Evolutionary conservation across 306 rosid genomes (phyloP).

Genomic region (Acacia confusa): DNA sequence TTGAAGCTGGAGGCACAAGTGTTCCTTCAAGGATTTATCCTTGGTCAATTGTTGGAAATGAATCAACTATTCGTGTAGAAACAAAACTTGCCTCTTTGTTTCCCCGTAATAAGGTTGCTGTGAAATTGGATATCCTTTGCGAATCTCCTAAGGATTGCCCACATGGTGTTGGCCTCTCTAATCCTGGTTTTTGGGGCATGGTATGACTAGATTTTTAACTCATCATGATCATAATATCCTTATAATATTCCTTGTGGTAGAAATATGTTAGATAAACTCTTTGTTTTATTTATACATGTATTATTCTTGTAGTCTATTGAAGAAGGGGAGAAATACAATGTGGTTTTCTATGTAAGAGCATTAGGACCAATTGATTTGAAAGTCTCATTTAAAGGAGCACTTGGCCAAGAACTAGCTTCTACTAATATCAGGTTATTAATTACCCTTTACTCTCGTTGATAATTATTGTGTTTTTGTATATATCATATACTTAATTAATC

Average conservation of each 20-base stretch:
- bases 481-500: neutral
- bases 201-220: slow-evolving; percentile 16
- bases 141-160: slow-evolving; percentile 49
- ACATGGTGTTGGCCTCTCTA: slow-evolving; percentile 54
- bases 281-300: neutral
- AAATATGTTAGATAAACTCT: neutral
- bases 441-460: neutral
- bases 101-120: slow-evolving; percentile 59
- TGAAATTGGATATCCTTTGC: slow-evolving; percentile 56
- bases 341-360: slow-evolving; percentile 18
- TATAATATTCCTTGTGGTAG: neutral
- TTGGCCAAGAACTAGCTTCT: slow-evolving; percentile 40
- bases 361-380: neutral
- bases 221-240: neutral
- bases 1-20: neutral
- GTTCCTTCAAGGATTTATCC: neutral
- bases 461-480: neutral
- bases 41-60: neutral
- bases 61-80: slow-evolving; percentile 26
- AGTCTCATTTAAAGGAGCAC: neutral
- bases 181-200: slow-evolving; percentile 62
- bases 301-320: slow-evolving; percentile 48
- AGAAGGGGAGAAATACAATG: slow-evolving; percentile 9
- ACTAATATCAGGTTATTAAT: slow-evolving; percentile 38
- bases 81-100: slow-evolving; percentile 59